These are phyloP conservation scores for Trichomonascaceae sp. DNA, from an alignment of 1,139 yeast genomes.

Conservation along the genomic window DNA sequence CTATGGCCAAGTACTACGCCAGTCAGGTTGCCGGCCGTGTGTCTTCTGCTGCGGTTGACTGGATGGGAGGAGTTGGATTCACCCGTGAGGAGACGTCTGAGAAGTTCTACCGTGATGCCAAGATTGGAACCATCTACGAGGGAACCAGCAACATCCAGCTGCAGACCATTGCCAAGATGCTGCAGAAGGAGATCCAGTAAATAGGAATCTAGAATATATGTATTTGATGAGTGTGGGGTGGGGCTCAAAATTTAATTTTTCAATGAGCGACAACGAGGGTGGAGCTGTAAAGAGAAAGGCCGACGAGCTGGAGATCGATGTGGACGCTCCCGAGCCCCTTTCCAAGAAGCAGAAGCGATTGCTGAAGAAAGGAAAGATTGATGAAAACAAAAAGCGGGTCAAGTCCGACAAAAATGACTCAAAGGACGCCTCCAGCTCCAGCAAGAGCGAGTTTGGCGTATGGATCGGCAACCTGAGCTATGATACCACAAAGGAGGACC, in stretches of 20 bases:
- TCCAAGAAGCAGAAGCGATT: constrained; percentile 87
- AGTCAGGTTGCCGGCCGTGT: constrained; percentile 31
- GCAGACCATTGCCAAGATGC: constrained; percentile 31
- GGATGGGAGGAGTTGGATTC: constrained; percentile 38
- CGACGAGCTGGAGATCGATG: constrained; percentile 57
- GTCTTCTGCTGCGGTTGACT: constrained; percentile 31
- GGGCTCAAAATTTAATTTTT: no score
- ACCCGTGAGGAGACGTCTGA: constrained; percentile 31
- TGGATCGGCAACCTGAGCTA: constrained; percentile 93
- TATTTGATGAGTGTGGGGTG: not conserved
- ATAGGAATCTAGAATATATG: constrained; percentile 1
- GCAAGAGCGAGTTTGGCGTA: constrained; percentile 46
- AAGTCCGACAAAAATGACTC: constrained; percentile 5
- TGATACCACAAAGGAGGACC: constrained; percentile 68
- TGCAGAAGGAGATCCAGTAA: constrained; percentile 23
- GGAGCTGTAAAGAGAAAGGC: constrained; percentile 3
- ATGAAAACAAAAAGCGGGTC: constrained; percentile 19
- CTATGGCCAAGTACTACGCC: constrained; percentile 33
- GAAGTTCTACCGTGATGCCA: constrained; percentile 33
- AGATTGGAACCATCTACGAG: constrained; percentile 34
- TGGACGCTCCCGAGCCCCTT: constrained; percentile 64
- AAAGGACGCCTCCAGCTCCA: constrained; percentile 18
- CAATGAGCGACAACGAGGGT: not conserved
- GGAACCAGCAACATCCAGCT: constrained; percentile 34
- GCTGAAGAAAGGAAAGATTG: constrained; percentile 44